These are phyloP conservation scores for Hericium coralloides DNA, from an alignment of 768 basidiomycete species.

Conservation along the genomic window DNA sequence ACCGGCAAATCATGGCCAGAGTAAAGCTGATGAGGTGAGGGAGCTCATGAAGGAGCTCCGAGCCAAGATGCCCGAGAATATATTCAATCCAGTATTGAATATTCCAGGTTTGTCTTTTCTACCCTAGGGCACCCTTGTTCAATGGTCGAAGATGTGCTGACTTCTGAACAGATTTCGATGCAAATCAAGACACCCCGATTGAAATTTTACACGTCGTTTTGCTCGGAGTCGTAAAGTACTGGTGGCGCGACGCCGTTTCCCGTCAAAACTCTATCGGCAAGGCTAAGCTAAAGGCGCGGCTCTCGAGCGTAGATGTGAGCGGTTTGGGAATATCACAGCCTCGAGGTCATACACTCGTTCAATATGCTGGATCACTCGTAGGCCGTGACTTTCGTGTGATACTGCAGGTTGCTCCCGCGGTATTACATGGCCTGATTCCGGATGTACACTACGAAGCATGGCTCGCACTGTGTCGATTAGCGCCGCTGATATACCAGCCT, in stretches of 20 bases:
- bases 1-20: no score
- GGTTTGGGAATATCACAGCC: slow-evolving; percentile 23
- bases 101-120: no score
- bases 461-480: slow-evolving; percentile 10
- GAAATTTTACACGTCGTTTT: slow-evolving; percentile 38
- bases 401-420: slow-evolving; percentile 29
- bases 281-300: slow-evolving; percentile 18
- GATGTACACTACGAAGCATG: slow-evolving; percentile 6
- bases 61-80: no score
- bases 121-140: no score
- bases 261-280: slow-evolving; percentile 21
- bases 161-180: slow-evolving; percentile 18
- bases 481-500: slow-evolving; percentile 15
- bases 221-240: slow-evolving; percentile 34
- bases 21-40: no score
- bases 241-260: slow-evolving; percentile 28
- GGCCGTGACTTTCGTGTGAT: slow-evolving; percentile 32
- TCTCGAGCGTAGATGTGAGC: slow-evolving; percentile 25
- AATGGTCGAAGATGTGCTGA: no score
- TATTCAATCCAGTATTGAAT: no score
- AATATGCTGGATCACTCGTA: slow-evolving; percentile 33
- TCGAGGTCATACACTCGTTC: slow-evolving; percentile 31
- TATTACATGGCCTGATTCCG: slow-evolving; percentile 13
- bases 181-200: slow-evolving; percentile 21
- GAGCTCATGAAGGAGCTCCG: no score